Percentiles rank a stretch among this genome's conserved stretches.
Evolutionary conservation across 2,329 filamentous ascomycete genomes (phyloP).

Genomic region (Aspergillus piperis): DNA sequence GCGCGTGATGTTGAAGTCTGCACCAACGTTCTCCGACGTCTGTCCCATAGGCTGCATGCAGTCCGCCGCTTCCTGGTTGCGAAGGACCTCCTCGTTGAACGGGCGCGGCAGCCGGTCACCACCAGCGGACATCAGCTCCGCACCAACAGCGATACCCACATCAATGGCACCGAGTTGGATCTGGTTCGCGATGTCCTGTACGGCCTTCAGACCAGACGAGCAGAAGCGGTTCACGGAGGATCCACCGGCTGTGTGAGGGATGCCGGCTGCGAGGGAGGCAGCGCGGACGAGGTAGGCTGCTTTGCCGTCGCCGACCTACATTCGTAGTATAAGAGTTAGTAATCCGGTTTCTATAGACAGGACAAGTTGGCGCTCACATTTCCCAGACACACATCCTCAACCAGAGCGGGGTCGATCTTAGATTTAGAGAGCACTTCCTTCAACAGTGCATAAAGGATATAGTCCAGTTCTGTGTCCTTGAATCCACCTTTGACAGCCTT

Average conservation of each 20-base stretch:
- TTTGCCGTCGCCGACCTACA: conserved; percentile 75
- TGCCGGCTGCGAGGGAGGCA: conserved; percentile 84
- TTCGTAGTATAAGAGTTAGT: neutral
- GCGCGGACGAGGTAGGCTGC: conserved; percentile 90
- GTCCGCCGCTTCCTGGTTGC: conserved; percentile 76
- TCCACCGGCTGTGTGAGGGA: conserved; percentile 83
- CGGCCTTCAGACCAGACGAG: conserved; percentile 91
- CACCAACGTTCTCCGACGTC: conserved; percentile 93
- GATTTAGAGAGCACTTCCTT: conserved; percentile 73
- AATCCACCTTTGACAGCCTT: conserved; percentile 91
- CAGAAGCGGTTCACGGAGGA: conserved; percentile 94
- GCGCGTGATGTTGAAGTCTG: conserved; percentile 82
- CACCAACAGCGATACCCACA: conserved; percentile 82
- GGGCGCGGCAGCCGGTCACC: conserved; percentile 70
- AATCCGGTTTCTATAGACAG: conserved; percentile 8
- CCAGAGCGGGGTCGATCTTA: conserved; percentile 74
- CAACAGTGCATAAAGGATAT: conserved; percentile 77
- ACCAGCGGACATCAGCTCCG: conserved; percentile 80
- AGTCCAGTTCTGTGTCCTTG: conserved; percentile 91
- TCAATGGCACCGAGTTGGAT: conserved; percentile 81
- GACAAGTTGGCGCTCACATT: conserved; percentile 63
- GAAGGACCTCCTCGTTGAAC: conserved; percentile 75
- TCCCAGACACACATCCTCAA: conserved; percentile 89
- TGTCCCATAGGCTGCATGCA: conserved; percentile 97
- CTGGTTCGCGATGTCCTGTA: conserved; percentile 89